A percentile compares a stretch with the other conserved stretches of the same genome.
Conservation (phyloP, 768 basidiomycete species). For the Lactarius deliciosus region DNA sequence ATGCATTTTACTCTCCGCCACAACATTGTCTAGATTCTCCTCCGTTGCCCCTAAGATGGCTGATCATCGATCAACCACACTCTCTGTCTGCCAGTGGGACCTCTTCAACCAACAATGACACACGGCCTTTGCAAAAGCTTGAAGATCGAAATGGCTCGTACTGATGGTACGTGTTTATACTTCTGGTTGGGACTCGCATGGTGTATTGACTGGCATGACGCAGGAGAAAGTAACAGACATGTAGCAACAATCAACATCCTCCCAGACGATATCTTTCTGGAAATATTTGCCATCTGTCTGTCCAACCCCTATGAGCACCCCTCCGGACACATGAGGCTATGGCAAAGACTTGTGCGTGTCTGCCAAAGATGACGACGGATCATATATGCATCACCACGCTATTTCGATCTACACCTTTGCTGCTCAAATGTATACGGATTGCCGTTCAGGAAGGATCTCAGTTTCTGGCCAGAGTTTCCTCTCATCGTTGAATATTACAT, state of each 20-base stretch:
- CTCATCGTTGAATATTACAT: neutral
- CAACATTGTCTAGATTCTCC: too few species aligned
- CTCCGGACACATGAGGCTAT: neutral
- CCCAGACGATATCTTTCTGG: neutral
- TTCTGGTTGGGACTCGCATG: neutral
- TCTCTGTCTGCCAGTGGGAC: neutral
- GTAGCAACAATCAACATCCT: neutral
- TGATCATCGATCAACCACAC: too few species aligned
- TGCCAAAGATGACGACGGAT: neutral
- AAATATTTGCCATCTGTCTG: neutral
- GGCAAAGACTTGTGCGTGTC: neutral
- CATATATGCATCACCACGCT: neutral
- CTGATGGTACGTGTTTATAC: neutral
- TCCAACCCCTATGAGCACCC: too few species aligned
- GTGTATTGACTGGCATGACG: neutral
- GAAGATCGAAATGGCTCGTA: neutral
- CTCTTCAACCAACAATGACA: neutral
- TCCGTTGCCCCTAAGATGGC: too few species aligned
- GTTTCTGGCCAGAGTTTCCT: neutral
- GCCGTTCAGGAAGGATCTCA: neutral
- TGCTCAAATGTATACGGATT: neutral
- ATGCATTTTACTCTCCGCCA: too few species aligned
- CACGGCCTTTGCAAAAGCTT: neutral
- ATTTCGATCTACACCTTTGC: neutral
- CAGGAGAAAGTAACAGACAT: neutral